A percentile compares a stretch with the other conserved stretches of the same genome.
phyloP scores from a whole-genome alignment of 768 basidiomycete species.

The Hortiboletus campestris region DNA sequence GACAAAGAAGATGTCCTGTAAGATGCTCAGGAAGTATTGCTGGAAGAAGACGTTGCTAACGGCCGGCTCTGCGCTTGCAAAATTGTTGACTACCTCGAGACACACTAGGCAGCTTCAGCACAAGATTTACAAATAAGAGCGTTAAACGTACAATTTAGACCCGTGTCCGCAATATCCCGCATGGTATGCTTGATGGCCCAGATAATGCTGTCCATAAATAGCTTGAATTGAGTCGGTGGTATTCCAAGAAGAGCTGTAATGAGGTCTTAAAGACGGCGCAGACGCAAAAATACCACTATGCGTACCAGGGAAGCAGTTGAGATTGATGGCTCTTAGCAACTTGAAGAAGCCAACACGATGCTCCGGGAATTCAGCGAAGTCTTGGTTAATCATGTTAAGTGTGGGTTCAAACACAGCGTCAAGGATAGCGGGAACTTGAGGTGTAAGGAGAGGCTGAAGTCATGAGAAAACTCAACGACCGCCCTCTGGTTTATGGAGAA shows the following conservation, averaged over 20 bases:
- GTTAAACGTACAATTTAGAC: constrained; percentile 58
- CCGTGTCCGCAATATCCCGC: constrained; percentile 95
- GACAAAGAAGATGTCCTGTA: constrained; percentile 97
- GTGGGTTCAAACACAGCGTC: constrained; percentile 98
- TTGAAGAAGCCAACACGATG: constrained; percentile 98
- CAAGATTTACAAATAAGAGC: neutral
- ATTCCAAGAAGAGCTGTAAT: constrained; percentile 68
- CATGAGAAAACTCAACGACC: constrained; percentile 6
- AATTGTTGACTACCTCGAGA: constrained; percentile 93
- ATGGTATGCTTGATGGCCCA: constrained; percentile 99
- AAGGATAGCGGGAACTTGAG: constrained; percentile 91
- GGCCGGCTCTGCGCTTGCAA: constrained; percentile 72
- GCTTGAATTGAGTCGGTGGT: constrained; percentile 91
- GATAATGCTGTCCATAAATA: constrained; percentile 96
- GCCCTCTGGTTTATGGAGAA: neutral
- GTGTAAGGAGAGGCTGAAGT: constrained; percentile 73
- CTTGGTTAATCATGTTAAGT: constrained; percentile 98
- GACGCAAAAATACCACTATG: neutral
- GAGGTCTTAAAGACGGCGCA: neutral
- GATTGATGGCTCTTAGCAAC: constrained; percentile 87
- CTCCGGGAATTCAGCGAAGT: constrained; percentile 98
- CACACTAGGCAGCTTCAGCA: constrained; percentile 55
- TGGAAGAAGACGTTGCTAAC: constrained; percentile 95
- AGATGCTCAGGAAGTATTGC: constrained; percentile 88
- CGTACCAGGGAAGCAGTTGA: constrained; percentile 93